Conservation (phyloP, 768 basidiomycete genomes). For the Suillus tomentosus region DNA sequence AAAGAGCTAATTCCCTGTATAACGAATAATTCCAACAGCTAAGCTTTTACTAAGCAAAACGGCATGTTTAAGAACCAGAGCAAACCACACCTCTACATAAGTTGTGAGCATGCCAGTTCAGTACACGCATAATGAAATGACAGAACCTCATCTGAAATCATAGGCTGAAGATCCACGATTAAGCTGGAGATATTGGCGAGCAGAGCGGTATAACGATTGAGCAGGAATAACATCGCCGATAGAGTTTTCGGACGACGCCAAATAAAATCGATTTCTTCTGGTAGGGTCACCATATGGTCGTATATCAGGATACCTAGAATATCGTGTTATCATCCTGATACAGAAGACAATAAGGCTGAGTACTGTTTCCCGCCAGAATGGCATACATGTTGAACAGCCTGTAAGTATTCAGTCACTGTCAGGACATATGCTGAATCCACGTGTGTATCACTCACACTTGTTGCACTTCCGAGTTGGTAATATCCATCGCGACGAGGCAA, state of each 20-base stretch:
- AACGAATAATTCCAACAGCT: slow-evolving; percentile 44
- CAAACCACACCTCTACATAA: slow-evolving; percentile 11
- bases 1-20: slow-evolving; percentile 44
- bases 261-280: slow-evolving; percentile 43
- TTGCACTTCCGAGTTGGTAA: slow-evolving; percentile 7
- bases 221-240: slow-evolving; percentile 47
- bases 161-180: slow-evolving; percentile 26
- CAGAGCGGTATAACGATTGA: slow-evolving; percentile 52
- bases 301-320: slow-evolving; percentile 30
- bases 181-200: slow-evolving; percentile 39
- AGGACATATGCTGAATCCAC: not conserved
- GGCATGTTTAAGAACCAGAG: not conserved
- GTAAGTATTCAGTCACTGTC: not conserved
- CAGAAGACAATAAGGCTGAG: not conserved
- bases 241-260: slow-evolving; percentile 44
- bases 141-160: slow-evolving; percentile 12
- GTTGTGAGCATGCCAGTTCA: not conserved
- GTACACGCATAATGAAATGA: not conserved
- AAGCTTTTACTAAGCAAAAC: not conserved
- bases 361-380: slow-evolving; percentile 9
- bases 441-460: not conserved
- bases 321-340: not conserved
- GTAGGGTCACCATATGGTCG: slow-evolving; percentile 33
- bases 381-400: slow-evolving; percentile 8
- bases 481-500: not conserved